Base-by-base conservation (phyloP, 768 basidiomycete species). In the Russula emetica region DNA sequence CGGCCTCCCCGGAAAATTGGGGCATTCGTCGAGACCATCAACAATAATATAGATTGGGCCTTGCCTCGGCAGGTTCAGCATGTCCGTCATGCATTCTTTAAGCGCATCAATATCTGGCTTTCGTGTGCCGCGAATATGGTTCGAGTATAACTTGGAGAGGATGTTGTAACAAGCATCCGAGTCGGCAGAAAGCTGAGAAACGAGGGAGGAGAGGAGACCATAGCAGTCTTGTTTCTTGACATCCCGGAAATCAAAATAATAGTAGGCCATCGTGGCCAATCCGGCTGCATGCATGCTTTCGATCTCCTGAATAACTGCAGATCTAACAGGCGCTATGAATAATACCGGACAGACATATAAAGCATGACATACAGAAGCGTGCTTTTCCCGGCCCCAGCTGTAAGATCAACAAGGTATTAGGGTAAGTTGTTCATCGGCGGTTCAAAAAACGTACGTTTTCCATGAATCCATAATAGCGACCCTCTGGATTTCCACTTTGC, bases 381-480 rank as follows among this genome's bases (percentile, higher is more conserved):
- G 10, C 45, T 63, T 24, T 58, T 63, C 1, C 62, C 62, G 0
- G 47, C 58, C 4, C 62, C 57, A 5, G 38, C 62, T 58, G 28
- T 28, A 49, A 24, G 8, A 59, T 34, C 9, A 58, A 7, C 10
- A n/a, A n/a, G 26, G 1, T 5, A 32, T 52, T 0, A 16, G 18
- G 9, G 0, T 1, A 28, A n/a, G n/a, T 3, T 2, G 1, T 6
- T 3, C 18, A 20, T 20, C 6, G 36, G 18, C 1, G 11, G 24
- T 20, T 18, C 16, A 13, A 32, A 20, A n/a, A 34, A 6, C 52
- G 14, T 36, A 53, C 52, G 52, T 34, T 53, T 34, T 1, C 52
- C 52, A 36, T 53, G 32, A 4, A 53, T 53, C 52, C 52, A 53
- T 11, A 53, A 34, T 1, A 53, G 11, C 0, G 52, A 11, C 5